Conservation (phyloP, 768 basidiomycete species). For the Lepiota brunneoincarnata region DNA sequence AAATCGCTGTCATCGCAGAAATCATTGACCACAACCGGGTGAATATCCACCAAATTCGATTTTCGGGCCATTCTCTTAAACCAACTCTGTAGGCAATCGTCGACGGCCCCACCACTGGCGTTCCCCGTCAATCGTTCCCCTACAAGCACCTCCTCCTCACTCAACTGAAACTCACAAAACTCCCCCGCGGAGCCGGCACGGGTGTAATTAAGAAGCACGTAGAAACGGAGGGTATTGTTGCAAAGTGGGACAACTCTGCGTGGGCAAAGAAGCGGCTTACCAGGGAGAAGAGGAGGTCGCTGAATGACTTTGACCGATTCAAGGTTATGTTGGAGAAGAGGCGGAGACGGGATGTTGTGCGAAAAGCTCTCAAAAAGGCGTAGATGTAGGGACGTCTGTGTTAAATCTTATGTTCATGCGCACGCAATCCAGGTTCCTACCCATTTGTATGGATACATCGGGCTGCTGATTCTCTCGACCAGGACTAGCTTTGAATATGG, state of each 20-base stretch:
- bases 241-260: conserved; percentile 84
- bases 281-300: conserved; percentile 64
- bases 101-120: conserved; percentile 88
- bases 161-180: conserved; percentile 72
- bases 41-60: conserved; percentile 23
- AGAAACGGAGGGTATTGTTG: conserved; percentile 79
- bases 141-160: conserved; percentile 94
- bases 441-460: too few relatives aligned
- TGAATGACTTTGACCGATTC: conserved; percentile 94
- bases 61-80: not conserved
- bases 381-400: conserved; percentile 10
- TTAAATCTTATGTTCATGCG: conserved; percentile 6
- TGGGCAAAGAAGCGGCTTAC: conserved; percentile 91
- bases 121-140: conserved; percentile 89
- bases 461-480: too few relatives aligned
- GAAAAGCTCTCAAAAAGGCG: conserved; percentile 64
- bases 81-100: conserved; percentile 72
- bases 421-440: not conserved
- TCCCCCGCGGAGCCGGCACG: conserved; percentile 86
- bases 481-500: too few relatives aligned
- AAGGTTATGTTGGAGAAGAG: conserved; percentile 87
- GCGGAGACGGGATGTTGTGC: conserved; percentile 72
- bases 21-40: conserved; percentile 99
- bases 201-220: conserved; percentile 81
- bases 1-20: conserved; percentile 93